Percentiles rank a stretch among this genome's conserved stretches.
Evolutionary conservation across 2,329 filamentous ascomycete species (phyloP).

Genomic region (Paecilomyces variotii): DNA sequence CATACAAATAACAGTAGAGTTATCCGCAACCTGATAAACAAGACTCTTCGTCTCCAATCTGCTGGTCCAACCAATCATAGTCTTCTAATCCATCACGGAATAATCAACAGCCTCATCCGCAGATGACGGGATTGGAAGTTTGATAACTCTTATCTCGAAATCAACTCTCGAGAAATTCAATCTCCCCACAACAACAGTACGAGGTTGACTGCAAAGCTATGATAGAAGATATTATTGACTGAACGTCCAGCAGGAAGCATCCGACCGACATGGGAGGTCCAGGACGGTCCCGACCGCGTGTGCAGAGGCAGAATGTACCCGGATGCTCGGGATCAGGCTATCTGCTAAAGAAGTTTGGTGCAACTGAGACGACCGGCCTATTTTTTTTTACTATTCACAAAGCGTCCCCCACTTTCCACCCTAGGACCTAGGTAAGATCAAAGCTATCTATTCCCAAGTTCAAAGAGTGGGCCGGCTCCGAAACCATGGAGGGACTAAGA

Average conservation of each 20-base stretch:
- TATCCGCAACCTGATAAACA: background rate
- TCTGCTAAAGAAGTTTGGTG: background rate
- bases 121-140: background rate
- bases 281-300: background rate
- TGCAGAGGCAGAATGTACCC: background rate
- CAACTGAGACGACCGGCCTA: background rate
- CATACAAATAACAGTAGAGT: background rate
- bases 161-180: background rate
- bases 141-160: background rate
- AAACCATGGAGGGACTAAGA: background rate
- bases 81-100: background rate
- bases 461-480: background rate
- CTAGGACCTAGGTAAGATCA: background rate
- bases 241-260: background rate
- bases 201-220: background rate
- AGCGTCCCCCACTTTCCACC: background rate
- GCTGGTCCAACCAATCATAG: slow-evolving; percentile 3
- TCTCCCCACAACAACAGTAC: background rate
- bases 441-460: background rate
- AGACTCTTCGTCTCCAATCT: slow-evolving; percentile 1
- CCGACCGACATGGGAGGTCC: background rate
- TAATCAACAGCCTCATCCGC: background rate
- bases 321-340: background rate
- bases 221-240: background rate
- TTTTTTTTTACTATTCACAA: background rate